Evolutionary conservation across 2,329 filamentous ascomycete genomes (phyloP).

Genomic region (Ampelomyces quisqualis): DNA sequence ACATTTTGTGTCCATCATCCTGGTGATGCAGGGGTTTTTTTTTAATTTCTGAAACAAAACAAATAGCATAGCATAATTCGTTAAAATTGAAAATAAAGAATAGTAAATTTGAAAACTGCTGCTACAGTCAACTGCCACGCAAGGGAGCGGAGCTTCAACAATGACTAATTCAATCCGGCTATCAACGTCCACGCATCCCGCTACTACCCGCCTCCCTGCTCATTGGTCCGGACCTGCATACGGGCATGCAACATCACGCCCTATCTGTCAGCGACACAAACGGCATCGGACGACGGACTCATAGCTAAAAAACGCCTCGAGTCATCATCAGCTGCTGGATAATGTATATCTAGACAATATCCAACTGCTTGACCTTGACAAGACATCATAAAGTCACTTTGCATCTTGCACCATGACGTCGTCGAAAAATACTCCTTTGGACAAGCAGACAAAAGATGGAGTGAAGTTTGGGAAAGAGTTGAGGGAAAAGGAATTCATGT

Average conservation of each 20-base stretch:
- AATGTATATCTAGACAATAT: not conserved
- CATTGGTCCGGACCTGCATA: too few relatives aligned
- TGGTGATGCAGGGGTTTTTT: slow-evolving; percentile 9
- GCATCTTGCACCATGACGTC: slow-evolving; percentile 16
- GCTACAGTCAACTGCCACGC: too few relatives aligned
- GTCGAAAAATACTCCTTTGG: slow-evolving; percentile 7
- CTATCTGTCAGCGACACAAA: not conserved
- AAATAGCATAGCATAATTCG: not conserved
- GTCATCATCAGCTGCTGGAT: too few relatives aligned
- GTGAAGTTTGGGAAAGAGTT: slow-evolving; percentile 55
- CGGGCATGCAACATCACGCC: slow-evolving; percentile 4
- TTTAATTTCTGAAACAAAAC: not conserved
- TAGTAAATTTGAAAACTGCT: not conserved
- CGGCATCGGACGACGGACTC: too few relatives aligned
- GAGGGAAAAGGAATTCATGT: slow-evolving; percentile 64
- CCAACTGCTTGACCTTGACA: not conserved
- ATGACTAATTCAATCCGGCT: too few relatives aligned
- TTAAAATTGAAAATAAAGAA: not conserved
- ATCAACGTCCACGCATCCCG: too few relatives aligned
- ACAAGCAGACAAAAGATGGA: slow-evolving; percentile 21
- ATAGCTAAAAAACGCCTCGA: too few relatives aligned
- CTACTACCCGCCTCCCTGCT: too few relatives aligned
- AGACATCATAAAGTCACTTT: not conserved
- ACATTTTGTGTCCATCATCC: slow-evolving; percentile 7
- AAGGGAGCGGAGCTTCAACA: too few relatives aligned